phyloP scores from a whole-genome alignment of 1,284 basidiomycete species.

The Ceratobasidium sp. region DNA sequence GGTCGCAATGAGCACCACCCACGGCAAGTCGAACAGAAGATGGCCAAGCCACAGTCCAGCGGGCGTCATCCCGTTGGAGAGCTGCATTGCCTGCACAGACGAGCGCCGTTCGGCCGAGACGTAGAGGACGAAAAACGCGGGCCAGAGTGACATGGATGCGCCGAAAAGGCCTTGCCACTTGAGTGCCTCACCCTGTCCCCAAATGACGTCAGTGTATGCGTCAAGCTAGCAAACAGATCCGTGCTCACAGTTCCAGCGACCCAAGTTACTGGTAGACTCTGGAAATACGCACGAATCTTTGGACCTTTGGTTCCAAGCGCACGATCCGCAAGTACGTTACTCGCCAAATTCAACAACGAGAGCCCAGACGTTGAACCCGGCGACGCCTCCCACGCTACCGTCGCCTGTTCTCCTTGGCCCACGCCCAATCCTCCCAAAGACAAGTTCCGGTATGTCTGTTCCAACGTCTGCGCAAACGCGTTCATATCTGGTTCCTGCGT shows the following conservation, averaged over 20 bases:
- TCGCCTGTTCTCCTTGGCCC: conserved; percentile 60
- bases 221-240: not conserved
- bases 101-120: conserved; percentile 73
- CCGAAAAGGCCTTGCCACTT: conserved; percentile 65
- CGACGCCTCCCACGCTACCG: conserved; percentile 73
- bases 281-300: conserved; percentile 27
- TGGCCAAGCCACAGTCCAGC: conserved; percentile 83
- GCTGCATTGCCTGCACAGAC: conserved; percentile 79
- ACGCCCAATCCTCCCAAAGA: conserved; percentile 72
- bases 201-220: not conserved
- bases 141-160: conserved; percentile 76
- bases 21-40: conserved; percentile 76
- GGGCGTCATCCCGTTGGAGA: conserved; percentile 80
- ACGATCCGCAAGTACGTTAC: conserved; percentile 71
- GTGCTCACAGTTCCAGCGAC: conserved; percentile 32
- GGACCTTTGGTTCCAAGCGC: conserved; percentile 56
- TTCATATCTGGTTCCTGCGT: conserved; percentile 55
- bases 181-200: not conserved
- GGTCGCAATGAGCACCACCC: conserved; percentile 66
- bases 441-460: conserved; percentile 62
- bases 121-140: conserved; percentile 82
- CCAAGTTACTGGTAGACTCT: conserved; percentile 32
- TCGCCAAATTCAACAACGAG: conserved; percentile 71
- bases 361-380: conserved; percentile 66
- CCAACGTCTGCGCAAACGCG: conserved; percentile 66